Conservation (phyloP, 441 rosid genomes). For the Biscutella auriculata region DNA sequence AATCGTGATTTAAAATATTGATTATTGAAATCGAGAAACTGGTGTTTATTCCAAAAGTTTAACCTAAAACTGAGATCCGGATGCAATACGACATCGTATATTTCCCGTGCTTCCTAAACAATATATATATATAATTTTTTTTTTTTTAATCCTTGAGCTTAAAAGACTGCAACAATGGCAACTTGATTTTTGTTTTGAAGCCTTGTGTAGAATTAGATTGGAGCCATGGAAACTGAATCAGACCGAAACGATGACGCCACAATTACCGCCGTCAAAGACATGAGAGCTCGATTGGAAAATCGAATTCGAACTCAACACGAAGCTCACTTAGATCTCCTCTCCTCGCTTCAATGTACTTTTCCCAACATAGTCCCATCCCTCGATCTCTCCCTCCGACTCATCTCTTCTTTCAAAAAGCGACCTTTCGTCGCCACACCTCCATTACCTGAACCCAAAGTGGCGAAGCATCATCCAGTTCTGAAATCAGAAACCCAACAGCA, state of each 20-base stretch:
- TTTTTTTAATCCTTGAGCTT: too few species aligned
- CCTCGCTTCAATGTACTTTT: conserved; percentile 59
- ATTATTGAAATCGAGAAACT: too few species aligned
- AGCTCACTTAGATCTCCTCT: conserved; percentile 58
- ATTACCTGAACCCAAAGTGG: conserved; percentile 40
- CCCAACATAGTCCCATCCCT: conserved; percentile 64
- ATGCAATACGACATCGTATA: too few species aligned
- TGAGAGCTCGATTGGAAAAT: conserved; percentile 56
- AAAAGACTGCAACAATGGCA: background rate
- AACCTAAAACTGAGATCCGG: too few species aligned
- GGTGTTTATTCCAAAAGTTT: too few species aligned
- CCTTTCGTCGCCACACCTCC: conserved; percentile 60
- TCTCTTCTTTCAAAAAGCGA: conserved; percentile 61
- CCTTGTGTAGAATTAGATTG: background rate
- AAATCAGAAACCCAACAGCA: conserved; percentile 12
- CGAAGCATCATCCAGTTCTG: conserved; percentile 15
- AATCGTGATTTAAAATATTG: too few species aligned
- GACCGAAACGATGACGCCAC: conserved; percentile 32
- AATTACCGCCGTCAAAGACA: conserved; percentile 34
- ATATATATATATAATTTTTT: too few species aligned
- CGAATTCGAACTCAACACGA: conserved; percentile 52
- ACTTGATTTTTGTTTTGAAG: background rate
- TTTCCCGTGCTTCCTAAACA: too few species aligned
- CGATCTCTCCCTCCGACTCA: conserved; percentile 63
- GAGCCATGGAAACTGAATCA: conserved; percentile 37